Conservation (phyloP, 495 filamentous ascomycete genomes). For the Coniosporium apollinis region DNA sequence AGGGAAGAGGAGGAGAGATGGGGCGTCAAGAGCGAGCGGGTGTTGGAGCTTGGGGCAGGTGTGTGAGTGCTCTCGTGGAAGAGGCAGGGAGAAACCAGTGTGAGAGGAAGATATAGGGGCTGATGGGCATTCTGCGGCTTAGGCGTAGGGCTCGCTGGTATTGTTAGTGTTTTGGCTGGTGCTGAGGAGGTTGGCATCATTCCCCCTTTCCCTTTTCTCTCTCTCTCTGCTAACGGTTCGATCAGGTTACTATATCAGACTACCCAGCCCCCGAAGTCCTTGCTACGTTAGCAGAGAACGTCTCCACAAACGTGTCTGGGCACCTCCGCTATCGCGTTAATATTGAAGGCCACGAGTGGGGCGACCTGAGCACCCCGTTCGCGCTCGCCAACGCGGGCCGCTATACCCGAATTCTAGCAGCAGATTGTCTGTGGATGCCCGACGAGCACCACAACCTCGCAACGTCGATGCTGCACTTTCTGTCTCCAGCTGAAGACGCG, state of each 20-base stretch:
- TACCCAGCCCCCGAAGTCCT: conserved; percentile 52
- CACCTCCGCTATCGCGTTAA: conserved; percentile 16
- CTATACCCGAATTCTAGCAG: conserved; percentile 57
- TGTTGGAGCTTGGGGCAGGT: conserved; percentile 49
- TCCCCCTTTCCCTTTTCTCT: neutral
- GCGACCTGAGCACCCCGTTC: conserved; percentile 38
- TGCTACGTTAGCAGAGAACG: conserved; percentile 43
- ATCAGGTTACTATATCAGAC: conserved; percentile 43
- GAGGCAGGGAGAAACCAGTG: no score
- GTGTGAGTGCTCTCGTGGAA: no score
- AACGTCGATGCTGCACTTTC: conserved; percentile 54
- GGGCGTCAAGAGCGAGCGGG: conserved; percentile 32
- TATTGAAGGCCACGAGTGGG: conserved; percentile 62
- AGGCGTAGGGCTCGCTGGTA: conserved; percentile 62
- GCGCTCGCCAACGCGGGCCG: conserved; percentile 29
- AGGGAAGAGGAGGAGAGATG: conserved; percentile 22
- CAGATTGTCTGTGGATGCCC: conserved; percentile 80
- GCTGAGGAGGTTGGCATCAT: conserved; percentile 33
- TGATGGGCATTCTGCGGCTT: conserved; percentile 1
- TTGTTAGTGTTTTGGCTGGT: conserved; percentile 46
- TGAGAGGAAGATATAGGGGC: no score
- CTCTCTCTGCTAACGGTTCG: neutral
- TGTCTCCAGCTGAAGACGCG: conserved; percentile 32
- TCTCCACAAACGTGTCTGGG: conserved; percentile 32
- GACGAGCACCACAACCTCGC: conserved; percentile 57